These are phyloP conservation scores for Macrolepiota dolichaula DNA, from an alignment of 768 basidiomycete genomes.

Conservation along the genomic window DNA sequence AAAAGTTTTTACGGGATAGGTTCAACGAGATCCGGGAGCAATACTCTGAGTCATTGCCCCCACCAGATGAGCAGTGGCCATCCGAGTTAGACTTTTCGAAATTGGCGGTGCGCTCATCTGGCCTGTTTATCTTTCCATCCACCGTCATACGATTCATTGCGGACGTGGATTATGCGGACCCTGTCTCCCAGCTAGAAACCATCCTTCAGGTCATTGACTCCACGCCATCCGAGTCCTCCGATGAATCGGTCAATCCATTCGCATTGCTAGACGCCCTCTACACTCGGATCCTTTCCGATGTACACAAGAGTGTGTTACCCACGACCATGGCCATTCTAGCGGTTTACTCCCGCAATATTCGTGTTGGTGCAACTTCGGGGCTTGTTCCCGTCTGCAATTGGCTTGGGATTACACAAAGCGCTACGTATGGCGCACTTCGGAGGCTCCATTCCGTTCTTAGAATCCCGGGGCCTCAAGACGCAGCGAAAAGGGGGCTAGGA, in stretches of 20 bases:
- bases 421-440: background rate
- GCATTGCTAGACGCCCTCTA: constrained; percentile 8
- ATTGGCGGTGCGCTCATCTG: constrained; percentile 18
- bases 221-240: background rate
- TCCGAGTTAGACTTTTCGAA: background rate
- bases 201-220: background rate
- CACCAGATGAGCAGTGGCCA: constrained; percentile 18
- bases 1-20: constrained; percentile 12
- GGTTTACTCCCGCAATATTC: background rate
- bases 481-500: background rate
- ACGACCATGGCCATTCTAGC: background rate
- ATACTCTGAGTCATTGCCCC: background rate
- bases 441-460: background rate
- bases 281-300: background rate
- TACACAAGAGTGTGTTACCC: background rate
- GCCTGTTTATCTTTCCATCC: constrained; percentile 24
- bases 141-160: constrained; percentile 20
- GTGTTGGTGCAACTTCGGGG: background rate
- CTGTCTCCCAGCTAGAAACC: background rate
- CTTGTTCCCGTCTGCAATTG: background rate
- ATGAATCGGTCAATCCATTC: constrained; percentile 1
- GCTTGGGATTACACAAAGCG: background rate
- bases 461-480: background rate
- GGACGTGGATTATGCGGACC: background rate
- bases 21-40: constrained; percentile 10